Evolutionary conservation across 768 basidiomycete species (phyloP).

Genomic region (Chalciporus piperatus): DNA sequence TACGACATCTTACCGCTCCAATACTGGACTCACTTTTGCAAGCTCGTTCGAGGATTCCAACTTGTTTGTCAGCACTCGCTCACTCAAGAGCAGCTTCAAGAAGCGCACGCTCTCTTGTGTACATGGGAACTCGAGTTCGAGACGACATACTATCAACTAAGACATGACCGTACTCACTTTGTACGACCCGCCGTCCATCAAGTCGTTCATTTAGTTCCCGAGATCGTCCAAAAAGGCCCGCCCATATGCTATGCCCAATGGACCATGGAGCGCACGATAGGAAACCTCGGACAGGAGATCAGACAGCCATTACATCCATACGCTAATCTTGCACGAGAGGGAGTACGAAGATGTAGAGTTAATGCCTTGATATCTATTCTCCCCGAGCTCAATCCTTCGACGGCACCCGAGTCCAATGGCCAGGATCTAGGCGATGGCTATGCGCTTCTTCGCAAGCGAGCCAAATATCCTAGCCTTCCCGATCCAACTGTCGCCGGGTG

Average conservation of each 20-base stretch:
- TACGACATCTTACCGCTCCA: slow-evolving; percentile 9
- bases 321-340: slow-evolving; percentile 27
- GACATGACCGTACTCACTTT: slow-evolving; percentile 26
- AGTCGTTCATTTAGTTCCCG: slow-evolving; percentile 21
- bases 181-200: slow-evolving; percentile 25
- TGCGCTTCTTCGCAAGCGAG: slow-evolving; percentile 8
- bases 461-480: too few species aligned
- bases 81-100: background rate
- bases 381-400: slow-evolving; percentile 6
- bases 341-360: slow-evolving; percentile 14
- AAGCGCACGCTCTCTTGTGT: slow-evolving; percentile 2
- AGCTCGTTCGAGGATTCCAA: slow-evolving; percentile 19
- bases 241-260: slow-evolving; percentile 27
- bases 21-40: slow-evolving; percentile 21
- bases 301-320: slow-evolving; percentile 22
- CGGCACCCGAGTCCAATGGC: slow-evolving; percentile 7
- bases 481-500: too few species aligned
- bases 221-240: slow-evolving; percentile 23
- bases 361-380: slow-evolving; percentile 14
- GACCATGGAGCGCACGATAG: slow-evolving; percentile 28
- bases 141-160: slow-evolving; percentile 23
- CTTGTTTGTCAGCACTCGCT: slow-evolving; percentile 21
- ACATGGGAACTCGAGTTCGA: slow-evolving; percentile 30
- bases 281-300: slow-evolving; percentile 28
- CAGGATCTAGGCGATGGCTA: slow-evolving; percentile 23